Evolutionary conservation across 2,329 filamentous ascomycete species (phyloP).

Genomic region (Calonectria honghensis): DNA sequence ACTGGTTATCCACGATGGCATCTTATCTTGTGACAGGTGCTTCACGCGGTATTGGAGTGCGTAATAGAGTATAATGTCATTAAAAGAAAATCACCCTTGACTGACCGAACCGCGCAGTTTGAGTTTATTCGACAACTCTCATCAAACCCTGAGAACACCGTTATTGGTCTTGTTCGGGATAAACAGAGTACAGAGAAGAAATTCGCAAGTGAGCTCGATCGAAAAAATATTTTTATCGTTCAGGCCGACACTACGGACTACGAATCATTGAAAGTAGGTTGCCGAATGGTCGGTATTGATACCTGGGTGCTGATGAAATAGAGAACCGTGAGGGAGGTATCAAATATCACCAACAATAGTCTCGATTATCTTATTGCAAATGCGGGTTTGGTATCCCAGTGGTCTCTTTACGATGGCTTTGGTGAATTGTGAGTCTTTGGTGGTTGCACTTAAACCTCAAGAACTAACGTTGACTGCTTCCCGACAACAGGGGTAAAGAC

Average conservation of each 20-base stretch:
- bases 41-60: conserved; percentile 41
- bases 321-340: conserved; percentile 54
- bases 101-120: conserved; percentile 33
- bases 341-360: conserved; percentile 58
- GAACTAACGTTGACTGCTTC: background rate
- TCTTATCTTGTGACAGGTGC: conserved; percentile 42
- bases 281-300: too few relatives aligned
- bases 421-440: conserved; percentile 11
- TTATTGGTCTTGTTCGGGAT: conserved; percentile 67
- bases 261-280: conserved; percentile 35
- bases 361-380: conserved; percentile 73
- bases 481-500: conserved; percentile 5
- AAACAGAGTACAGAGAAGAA: conserved; percentile 62
- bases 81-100: too few relatives aligned
- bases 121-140: conserved; percentile 65
- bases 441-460: too few relatives aligned
- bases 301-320: background rate
- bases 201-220: conserved; percentile 57
- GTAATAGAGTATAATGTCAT: background rate
- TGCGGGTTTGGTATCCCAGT: conserved; percentile 49
- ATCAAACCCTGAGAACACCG: conserved; percentile 61
- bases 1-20: conserved; percentile 23
- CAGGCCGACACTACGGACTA: conserved; percentile 38
- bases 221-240: conserved; percentile 43
- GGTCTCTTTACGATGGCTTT: conserved; percentile 17